These are phyloP conservation scores for Aspergillus sclerotialis DNA, from an alignment of 2,329 filamentous ascomycete genomes.

Conservation along the genomic window DNA sequence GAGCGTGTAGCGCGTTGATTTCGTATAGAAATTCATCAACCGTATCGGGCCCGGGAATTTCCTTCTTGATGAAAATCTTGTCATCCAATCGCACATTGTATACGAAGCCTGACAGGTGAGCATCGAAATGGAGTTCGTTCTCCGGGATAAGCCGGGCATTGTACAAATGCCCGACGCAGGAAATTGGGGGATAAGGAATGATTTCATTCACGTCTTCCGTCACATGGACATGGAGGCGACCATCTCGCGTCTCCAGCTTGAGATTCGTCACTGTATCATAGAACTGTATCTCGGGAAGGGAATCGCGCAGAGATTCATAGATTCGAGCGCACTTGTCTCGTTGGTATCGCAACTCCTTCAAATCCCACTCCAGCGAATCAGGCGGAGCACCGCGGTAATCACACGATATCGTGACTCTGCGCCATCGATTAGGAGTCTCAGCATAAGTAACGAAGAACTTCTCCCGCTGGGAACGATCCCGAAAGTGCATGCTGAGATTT, in stretches of 20 bases:
- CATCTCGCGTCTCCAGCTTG: conserved; percentile 82
- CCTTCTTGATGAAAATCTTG: conserved; percentile 82
- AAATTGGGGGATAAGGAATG: conserved; percentile 71
- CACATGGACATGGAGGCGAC: conserved; percentile 88
- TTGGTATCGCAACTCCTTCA: conserved; percentile 71
- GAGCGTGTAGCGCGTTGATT: conserved; percentile 81
- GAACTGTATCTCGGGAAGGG: conserved; percentile 87
- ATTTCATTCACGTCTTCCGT: conserved; percentile 97
- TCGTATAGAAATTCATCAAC: conserved; percentile 97
- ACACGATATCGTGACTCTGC: conserved; percentile 83
- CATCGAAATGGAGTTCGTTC: conserved; percentile 72
- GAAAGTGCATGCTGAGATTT: conserved; percentile 97
- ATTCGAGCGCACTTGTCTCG: conserved; percentile 88
- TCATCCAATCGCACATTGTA: conserved; percentile 77
- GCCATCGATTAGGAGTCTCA: conserved; percentile 70
- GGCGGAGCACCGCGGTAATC: conserved; percentile 78
- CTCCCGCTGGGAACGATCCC: conserved; percentile 84
- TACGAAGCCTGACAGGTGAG: conserved; percentile 93
- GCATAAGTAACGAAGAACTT: conserved; percentile 98
- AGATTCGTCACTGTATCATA: conserved; percentile 94
- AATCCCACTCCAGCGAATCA: conserved; percentile 77
- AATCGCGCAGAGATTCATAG: conserved; percentile 90
- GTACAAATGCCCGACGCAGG: conserved; percentile 64
- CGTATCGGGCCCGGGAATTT: conserved; percentile 91
- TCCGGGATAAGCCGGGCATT: conserved; percentile 53